Percentiles rank a stretch among this genome's conserved stretches.
Evolutionary conservation across 306 rosid species (phyloP).

Genomic region (Dalbergia cochinchinensis): DNA sequence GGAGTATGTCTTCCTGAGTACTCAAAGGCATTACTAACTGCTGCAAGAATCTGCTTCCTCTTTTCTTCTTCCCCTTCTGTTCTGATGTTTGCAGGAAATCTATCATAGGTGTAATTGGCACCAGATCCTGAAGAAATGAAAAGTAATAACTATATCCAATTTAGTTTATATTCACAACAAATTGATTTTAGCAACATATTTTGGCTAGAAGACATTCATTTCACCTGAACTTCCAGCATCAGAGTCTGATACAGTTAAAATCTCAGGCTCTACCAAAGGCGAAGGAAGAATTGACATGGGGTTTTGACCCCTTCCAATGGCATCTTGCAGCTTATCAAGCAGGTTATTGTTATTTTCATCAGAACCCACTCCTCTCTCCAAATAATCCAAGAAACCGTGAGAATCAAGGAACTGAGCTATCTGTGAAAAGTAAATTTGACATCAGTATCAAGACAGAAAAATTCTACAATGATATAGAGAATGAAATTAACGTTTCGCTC

Average conservation of each 20-base stretch:
- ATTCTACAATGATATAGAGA: constrained; percentile 19
- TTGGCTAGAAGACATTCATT: constrained; percentile 41
- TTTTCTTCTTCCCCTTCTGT: constrained; percentile 94
- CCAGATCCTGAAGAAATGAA: constrained; percentile 68
- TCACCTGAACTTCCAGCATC: constrained; percentile 78
- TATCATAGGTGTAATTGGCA: constrained; percentile 82
- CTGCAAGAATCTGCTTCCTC: constrained; percentile 87
- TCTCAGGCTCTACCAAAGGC: constrained; percentile 79
- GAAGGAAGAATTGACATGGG: constrained; percentile 86
- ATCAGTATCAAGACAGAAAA: constrained; percentile 36
- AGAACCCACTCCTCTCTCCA: constrained; percentile 86
- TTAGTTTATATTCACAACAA: constrained; percentile 20
- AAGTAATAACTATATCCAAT: constrained; percentile 33
- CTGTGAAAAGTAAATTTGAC: constrained; percentile 59
- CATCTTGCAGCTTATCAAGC: constrained; percentile 98
- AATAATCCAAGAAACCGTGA: constrained; percentile 91
- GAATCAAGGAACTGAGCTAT: constrained; percentile 88
- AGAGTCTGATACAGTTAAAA: constrained; percentile 87
- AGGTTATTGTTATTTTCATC: constrained; percentile 82
- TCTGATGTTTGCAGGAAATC: constrained; percentile 85
- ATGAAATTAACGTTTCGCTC: constrained; percentile 18
- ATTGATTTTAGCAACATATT: constrained; percentile 15
- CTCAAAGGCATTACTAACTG: constrained; percentile 83
- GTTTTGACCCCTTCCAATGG: constrained; percentile 96
- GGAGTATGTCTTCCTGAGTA: constrained; percentile 79